These are phyloP conservation scores for Nemania serpens DNA, from an alignment of 2,329 filamentous ascomycete species.

Conservation along the genomic window DNA sequence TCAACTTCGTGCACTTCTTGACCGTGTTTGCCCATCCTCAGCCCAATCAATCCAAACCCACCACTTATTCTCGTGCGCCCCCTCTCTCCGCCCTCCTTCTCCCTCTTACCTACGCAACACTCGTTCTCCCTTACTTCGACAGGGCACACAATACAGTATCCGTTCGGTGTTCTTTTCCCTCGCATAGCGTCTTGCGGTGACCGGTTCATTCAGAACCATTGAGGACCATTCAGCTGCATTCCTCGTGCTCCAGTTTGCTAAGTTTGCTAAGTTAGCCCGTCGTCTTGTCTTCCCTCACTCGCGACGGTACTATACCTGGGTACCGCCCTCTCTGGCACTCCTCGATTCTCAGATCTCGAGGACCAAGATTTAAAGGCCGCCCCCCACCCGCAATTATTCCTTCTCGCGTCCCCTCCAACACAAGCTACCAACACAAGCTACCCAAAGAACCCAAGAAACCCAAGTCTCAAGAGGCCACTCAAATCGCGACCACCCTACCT, in stretches of 20 bases:
- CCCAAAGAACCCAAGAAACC: no score
- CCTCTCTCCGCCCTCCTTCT: no score
- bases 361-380: slow-evolving; percentile 35
- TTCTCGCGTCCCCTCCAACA: slow-evolving; percentile 16
- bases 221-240: slow-evolving; percentile 4
- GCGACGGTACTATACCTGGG: neutral
- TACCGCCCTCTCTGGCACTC: slow-evolving; percentile 36
- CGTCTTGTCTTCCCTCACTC: slow-evolving; percentile 21
- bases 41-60: slow-evolving; percentile 13
- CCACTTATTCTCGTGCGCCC: neutral
- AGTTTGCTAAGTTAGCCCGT: neutral
- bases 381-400: slow-evolving; percentile 28
- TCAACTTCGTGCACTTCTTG: neutral
- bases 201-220: no score
- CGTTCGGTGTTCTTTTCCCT: no score
- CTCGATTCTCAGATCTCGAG: slow-evolving; percentile 34
- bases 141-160: neutral
- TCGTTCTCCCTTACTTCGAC: neutral
- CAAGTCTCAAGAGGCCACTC: slow-evolving; percentile 32
- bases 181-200: no score
- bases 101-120: neutral
- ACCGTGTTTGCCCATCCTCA: slow-evolving; percentile 24
- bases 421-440: neutral
- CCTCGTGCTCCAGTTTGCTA: slow-evolving; percentile 7
- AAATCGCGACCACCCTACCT: slow-evolving; percentile 39